Percentiles rank a stretch among this genome's conserved stretches.
These are phyloP conservation scores for Teunomyces lycoperdinae DNA, from an alignment of 805 yeast species.

Conservation along the genomic window DNA sequence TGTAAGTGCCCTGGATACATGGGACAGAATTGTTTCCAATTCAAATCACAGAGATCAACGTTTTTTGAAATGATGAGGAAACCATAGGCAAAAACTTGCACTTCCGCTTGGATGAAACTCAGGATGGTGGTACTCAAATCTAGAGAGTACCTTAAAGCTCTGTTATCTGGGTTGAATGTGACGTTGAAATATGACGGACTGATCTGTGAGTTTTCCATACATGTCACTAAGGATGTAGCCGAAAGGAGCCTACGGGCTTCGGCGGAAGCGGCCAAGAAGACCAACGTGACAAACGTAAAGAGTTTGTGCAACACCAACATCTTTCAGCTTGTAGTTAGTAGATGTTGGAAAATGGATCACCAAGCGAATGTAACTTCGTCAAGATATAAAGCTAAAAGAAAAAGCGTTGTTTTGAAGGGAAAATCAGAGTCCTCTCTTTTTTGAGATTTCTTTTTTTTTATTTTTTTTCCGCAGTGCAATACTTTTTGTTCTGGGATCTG, in stretches of 20 bases:
- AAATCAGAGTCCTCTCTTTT: background rate
- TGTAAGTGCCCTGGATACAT: conserved; percentile 78
- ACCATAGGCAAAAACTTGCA: conserved; percentile 84
- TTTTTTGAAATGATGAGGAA: conserved; percentile 58
- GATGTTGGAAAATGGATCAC: background rate
- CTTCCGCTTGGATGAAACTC: conserved; percentile 64
- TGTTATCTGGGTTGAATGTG: conserved; percentile 66
- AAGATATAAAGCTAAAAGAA: background rate
- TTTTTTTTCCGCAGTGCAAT: background rate
- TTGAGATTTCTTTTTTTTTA: background rate
- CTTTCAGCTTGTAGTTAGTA: background rate
- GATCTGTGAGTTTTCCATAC: conserved; percentile 74
- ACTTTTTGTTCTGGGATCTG: background rate
- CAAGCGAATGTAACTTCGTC: conserved; percentile 2
- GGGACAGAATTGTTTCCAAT: conserved; percentile 90
- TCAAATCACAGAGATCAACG: conserved; percentile 62
- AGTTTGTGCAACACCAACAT: conserved; percentile 1
- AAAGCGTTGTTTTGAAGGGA: background rate
- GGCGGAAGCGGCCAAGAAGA: background rate
- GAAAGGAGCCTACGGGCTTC: conserved; percentile 26
- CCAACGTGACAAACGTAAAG: conserved; percentile 1
- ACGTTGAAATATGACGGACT: conserved; percentile 76
- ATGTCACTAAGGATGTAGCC: conserved; percentile 81
- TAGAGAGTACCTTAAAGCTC: conserved; percentile 64
- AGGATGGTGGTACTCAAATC: conserved; percentile 66